phyloP scores from a whole-genome alignment of 345 rosid species.

The Gossypium herbaceum region DNA sequence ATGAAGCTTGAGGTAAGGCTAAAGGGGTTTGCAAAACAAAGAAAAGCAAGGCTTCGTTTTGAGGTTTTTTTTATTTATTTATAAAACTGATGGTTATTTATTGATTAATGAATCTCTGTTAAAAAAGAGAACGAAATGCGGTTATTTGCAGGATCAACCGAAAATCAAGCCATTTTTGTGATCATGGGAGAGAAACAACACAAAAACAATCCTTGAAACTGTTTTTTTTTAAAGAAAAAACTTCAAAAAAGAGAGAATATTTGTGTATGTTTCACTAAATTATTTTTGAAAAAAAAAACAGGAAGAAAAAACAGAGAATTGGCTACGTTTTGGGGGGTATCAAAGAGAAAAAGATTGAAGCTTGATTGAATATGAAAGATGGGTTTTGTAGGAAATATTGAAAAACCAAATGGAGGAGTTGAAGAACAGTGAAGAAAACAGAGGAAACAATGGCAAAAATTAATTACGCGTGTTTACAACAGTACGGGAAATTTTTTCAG shows the following conservation, averaged over 20 bases:
- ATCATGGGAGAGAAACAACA: constrained; percentile 9
- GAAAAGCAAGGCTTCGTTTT: background rate
- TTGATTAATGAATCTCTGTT: background rate
- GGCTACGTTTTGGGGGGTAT: background rate
- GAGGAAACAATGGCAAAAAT: background rate
- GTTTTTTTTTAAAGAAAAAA: background rate
- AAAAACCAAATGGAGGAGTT: background rate
- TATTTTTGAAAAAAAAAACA: background rate
- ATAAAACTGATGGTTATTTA: background rate
- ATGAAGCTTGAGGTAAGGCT: constrained; percentile 1
- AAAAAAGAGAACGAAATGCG: background rate
- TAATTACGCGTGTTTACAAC: background rate
- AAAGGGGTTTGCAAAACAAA: background rate
- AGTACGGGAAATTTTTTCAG: background rate
- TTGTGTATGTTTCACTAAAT: background rate
- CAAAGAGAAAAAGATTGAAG: background rate
- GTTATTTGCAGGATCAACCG: constrained; percentile 6
- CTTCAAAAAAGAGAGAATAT: background rate
- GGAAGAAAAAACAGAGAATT: background rate
- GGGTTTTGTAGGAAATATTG: background rate
- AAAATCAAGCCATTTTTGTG: background rate
- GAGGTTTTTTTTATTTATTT: background rate
- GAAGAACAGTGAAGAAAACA: background rate
- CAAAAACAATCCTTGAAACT: background rate
- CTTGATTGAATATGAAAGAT: background rate